Base-by-base conservation (phyloP, 148 eudicot genomes). In the Nepenthes gracilis region DNA sequence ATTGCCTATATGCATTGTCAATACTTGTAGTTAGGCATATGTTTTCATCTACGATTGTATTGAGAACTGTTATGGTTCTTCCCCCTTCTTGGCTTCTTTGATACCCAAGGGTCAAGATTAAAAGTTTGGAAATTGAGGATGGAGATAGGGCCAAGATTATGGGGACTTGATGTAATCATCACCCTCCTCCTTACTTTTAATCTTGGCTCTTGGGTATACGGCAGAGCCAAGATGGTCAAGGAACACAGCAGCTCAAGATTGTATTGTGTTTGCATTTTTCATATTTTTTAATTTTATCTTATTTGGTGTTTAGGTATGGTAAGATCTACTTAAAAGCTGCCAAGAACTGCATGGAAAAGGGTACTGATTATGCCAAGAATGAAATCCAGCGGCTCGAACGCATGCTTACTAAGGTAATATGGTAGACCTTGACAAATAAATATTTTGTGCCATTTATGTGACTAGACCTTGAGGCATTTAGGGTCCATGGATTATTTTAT, bases 301-400 rank as follows among this genome's bases (percentile, higher is more conserved):
- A 14, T 54, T 35, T 62, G 8, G 33, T 55, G 15, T 48, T 48
- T 61, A 93, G 99, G 71, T 85, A 89, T 62, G 99, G 96, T 34
- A 89, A 93, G 79, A 79, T 93, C 73, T 93, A 93, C 67, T 54
- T 77, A 47, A 88, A 93, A 71, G 79, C 72, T 76, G 99, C 99
- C 62, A 86, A 93, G 76, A 93, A 80, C 67, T 80, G 81, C 72
- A n/a, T 84, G 81, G 91, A 78, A 23, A 93, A 86, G 70, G 99
- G 96, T 65, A 71, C 84, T 68, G 99, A 93, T 68, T 93, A 93
- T 74, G 83, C 96, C 40, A 86, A 74, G 75, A 93, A 83, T 58
- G 99, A 93, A 79, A 77, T 82, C 64, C 80, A 77, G 67, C 82
- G 99, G 10, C 69, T 93, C 51, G 99, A 86, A 47, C 99, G 99